A percentile compares a stretch with the other conserved stretches of the same genome.
Conservation (phyloP, 257 asterid genomes). For the Solanum rostratum region DNA sequence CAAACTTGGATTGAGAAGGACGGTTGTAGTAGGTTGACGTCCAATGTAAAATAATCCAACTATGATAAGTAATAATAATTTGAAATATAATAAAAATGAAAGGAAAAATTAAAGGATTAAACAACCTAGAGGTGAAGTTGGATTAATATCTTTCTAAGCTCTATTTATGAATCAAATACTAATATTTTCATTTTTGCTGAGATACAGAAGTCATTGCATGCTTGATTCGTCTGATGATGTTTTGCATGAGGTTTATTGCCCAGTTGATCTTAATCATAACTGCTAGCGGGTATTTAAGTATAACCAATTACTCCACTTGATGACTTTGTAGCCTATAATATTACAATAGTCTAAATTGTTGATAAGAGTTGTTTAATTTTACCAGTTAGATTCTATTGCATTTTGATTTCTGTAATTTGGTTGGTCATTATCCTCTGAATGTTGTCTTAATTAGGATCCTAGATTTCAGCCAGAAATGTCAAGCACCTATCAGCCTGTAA, state of each 20-base stretch:
- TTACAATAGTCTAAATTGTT: neutral
- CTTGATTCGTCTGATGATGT: neutral
- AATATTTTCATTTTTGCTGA: neutral
- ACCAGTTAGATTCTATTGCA: neutral
- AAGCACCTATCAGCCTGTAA: constrained; percentile 65
- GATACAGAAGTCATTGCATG: neutral
- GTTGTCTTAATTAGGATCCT: constrained; percentile 52
- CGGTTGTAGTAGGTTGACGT: neutral
- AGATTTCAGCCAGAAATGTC: constrained; percentile 80
- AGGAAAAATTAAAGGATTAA: neutral
- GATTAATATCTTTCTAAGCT: neutral
- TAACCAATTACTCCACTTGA: neutral
- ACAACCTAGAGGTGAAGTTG: neutral
- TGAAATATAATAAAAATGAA: neutral
- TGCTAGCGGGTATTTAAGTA: neutral
- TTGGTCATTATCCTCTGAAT: neutral
- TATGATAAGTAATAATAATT: neutral
- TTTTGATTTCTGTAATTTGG: neutral
- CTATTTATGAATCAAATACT: neutral
- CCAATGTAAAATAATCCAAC: neutral
- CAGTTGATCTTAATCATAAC: neutral
- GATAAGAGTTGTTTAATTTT: neutral
- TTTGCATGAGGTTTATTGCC: neutral
- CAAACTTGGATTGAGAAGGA: neutral
- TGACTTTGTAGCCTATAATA: neutral